phyloP scores from a whole-genome alignment of 768 basidiomycete genomes.

The Calocybe gangraenosa region DNA sequence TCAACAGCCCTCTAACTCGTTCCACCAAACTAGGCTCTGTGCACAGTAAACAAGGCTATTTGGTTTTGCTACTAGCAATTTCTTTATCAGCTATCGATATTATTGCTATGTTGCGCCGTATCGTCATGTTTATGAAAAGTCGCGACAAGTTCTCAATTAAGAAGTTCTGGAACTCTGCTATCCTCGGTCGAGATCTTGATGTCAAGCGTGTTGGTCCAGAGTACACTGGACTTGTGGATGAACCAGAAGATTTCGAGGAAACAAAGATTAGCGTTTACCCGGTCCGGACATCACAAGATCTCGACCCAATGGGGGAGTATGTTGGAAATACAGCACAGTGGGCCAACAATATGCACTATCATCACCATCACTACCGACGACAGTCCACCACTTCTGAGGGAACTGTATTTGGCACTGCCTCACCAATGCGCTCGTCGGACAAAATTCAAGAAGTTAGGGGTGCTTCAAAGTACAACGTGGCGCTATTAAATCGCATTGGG shows the following conservation, averaged over 20 bases:
- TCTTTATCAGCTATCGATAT: slow-evolving; percentile 48
- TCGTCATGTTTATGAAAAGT: slow-evolving; percentile 41
- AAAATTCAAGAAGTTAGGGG: slow-evolving; percentile 44
- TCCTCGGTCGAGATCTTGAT: slow-evolving; percentile 43
- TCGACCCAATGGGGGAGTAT: slow-evolving; percentile 23
- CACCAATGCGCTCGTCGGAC: slow-evolving; percentile 51
- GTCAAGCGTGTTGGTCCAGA: slow-evolving; percentile 31
- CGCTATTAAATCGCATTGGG: slow-evolving; percentile 38
- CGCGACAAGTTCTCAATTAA: slow-evolving; percentile 41
- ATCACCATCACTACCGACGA: slow-evolving; percentile 36
- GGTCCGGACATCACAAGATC: slow-evolving; percentile 25
- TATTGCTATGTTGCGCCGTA: slow-evolving; percentile 42
- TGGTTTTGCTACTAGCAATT: slow-evolving; percentile 33
- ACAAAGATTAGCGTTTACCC: slow-evolving; percentile 30
- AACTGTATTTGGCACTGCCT: slow-evolving; percentile 47
- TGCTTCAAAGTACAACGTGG: slow-evolving; percentile 13
- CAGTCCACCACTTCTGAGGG: slow-evolving; percentile 47
- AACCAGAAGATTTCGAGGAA: slow-evolving; percentile 51
- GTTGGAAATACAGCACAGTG: slow-evolving; percentile 46
- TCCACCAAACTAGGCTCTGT: slow-evolving; percentile 29
- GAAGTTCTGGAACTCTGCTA: slow-evolving; percentile 52
- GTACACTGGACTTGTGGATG: slow-evolving; percentile 60
- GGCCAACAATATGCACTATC: slow-evolving; percentile 43
- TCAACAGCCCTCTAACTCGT: background rate
- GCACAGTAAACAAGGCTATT: slow-evolving; percentile 64